phyloP scores from a whole-genome alignment of 2,329 filamentous ascomycete species.

The Delphinella strobiligena region DNA sequence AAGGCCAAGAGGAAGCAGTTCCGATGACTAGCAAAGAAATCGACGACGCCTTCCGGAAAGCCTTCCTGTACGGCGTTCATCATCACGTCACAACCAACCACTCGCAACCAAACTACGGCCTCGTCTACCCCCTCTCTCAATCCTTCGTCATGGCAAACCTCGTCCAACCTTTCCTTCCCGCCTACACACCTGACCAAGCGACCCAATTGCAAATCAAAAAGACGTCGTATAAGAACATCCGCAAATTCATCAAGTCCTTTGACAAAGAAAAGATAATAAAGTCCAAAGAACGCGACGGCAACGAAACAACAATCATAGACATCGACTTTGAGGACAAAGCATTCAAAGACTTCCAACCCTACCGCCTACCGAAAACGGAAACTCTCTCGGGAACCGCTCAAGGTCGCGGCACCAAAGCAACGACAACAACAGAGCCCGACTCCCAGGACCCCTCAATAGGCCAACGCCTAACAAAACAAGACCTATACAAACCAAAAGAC shows the following conservation, averaged over 20 bases:
- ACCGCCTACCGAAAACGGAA: slow-evolving; percentile 49
- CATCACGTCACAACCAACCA: slow-evolving; percentile 46
- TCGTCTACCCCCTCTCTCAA: slow-evolving; percentile 51
- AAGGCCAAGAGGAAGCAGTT: slow-evolving; percentile 29
- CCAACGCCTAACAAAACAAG: slow-evolving; percentile 38
- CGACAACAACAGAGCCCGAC: slow-evolving; percentile 22
- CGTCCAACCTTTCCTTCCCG: slow-evolving; percentile 54
- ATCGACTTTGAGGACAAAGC: slow-evolving; percentile 49
- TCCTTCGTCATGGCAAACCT: slow-evolving; percentile 52
- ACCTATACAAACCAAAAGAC: slow-evolving; percentile 44
- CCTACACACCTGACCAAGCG: slow-evolving; percentile 41
- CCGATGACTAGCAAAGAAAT: slow-evolving; percentile 54
- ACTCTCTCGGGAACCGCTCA: slow-evolving; percentile 25
- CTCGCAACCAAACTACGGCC: slow-evolving; percentile 38
- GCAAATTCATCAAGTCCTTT: slow-evolving; percentile 56
- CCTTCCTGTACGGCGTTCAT: slow-evolving; percentile 51
- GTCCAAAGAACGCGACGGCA: slow-evolving; percentile 51
- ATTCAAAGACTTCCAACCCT: slow-evolving; percentile 47
- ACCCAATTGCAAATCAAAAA: slow-evolving; percentile 56
- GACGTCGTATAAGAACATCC: slow-evolving; percentile 57
- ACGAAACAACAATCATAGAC: slow-evolving; percentile 52
- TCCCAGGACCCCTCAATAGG: slow-evolving; percentile 27
- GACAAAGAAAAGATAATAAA: slow-evolving; percentile 53
- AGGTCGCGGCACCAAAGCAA: slow-evolving; percentile 21
- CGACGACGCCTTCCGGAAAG: slow-evolving; percentile 51